phyloP scores from a whole-genome alignment of 2,329 filamentous ascomycete genomes.

The Neonectria punicea region DNA sequence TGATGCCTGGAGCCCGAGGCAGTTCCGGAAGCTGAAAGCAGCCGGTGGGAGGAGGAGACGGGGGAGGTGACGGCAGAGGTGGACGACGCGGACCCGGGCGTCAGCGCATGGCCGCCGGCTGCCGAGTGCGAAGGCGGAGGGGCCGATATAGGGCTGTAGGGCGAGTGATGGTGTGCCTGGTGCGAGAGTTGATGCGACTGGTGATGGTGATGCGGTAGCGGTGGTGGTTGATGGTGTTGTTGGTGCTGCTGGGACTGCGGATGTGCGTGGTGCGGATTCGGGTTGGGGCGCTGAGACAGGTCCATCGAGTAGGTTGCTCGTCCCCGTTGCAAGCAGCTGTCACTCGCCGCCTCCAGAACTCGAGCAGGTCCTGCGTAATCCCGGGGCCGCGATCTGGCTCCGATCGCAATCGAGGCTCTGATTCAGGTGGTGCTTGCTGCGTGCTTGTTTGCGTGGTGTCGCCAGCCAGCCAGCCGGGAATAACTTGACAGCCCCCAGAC shows the following conservation, averaged over 20 bases:
- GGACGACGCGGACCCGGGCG: slow-evolving; percentile 42
- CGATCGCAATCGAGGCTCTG: slow-evolving; percentile 7
- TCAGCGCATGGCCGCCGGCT: slow-evolving; percentile 34
- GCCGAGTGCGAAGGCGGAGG: slow-evolving; percentile 30
- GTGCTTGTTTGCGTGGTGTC: slow-evolving; percentile 14
- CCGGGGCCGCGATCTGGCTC: slow-evolving; percentile 12
- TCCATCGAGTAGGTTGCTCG: slow-evolving; percentile 38
- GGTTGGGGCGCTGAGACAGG: slow-evolving; percentile 42
- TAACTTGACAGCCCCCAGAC: slow-evolving; percentile 1
- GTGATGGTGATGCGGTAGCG: slow-evolving; percentile 24
- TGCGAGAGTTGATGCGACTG: slow-evolving; percentile 30
- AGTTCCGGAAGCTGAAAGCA: slow-evolving; percentile 37
- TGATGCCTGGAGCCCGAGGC: slow-evolving; percentile 29
- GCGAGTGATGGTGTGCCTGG: slow-evolving; percentile 32
- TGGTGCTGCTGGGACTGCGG: slow-evolving; percentile 32
- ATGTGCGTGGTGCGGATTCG: slow-evolving; percentile 41
- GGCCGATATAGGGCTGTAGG: slow-evolving; percentile 32
- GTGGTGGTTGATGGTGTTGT: slow-evolving; percentile 32
- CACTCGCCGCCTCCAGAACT: slow-evolving; percentile 21
- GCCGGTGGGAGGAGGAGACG: slow-evolving; percentile 38
- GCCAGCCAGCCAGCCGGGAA: slow-evolving; percentile 25
- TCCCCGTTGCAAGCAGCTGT: slow-evolving; percentile 8
- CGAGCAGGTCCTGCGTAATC: slow-evolving; percentile 14
- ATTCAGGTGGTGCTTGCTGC: background rate
- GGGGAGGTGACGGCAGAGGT: slow-evolving; percentile 41